Evolutionary conservation across 352 stramenopile species (phyloP), one percentile per base, ranked within the genome.

Genomic region (Phytopythium helicoides): DNA sequence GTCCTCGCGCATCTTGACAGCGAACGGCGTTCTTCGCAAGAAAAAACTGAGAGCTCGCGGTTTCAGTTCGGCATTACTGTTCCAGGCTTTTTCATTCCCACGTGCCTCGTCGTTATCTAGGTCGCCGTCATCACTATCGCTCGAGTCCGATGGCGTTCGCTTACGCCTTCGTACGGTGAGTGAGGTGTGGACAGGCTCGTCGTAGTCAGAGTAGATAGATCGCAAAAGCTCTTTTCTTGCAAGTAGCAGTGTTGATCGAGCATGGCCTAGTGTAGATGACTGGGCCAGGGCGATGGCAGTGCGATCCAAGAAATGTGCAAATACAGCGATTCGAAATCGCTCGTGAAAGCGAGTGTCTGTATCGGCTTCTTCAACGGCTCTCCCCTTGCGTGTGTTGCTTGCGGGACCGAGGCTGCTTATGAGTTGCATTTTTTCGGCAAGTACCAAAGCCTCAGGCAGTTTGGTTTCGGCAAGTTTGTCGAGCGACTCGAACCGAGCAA

Each of bases 401-500:
- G 9, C 9, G 28, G 28, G 28, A 33, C 28, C 45, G 25, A 56
- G 18, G 23, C 26, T 42, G 42, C 22, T 40, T 9, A 52, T 58
- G n/a, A 67, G 47, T 10, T 67, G 50, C 40, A 71, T 60, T 42
- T 82, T 86, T 3, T 68, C 63, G 37, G 54, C 75, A 21, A 82
- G 72, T 14, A 55, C 64, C 8, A 80, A 59, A 10, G 71, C 71
- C 34, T 86, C 74, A 1, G 71, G 64, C 6, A 86, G 41, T 39
- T 86, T 86, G 41, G 79, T 66, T 16, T 79, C 60, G 4, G 54
- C 44, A 35, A 86, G 81, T 26, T 58, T 52, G 34, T 76, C 74
- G 4, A 86, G 58, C 3, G 74, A 86, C 40, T 86, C 74, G 36
- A 62, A 82, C n/a, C 57, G 44, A 19, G 70, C 34, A 22, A 78